Percentiles rank a stretch among this genome's conserved stretches.
Conservation (phyloP, 2,329 filamentous ascomycete genomes). For the Huntiella abstrusa region DNA sequence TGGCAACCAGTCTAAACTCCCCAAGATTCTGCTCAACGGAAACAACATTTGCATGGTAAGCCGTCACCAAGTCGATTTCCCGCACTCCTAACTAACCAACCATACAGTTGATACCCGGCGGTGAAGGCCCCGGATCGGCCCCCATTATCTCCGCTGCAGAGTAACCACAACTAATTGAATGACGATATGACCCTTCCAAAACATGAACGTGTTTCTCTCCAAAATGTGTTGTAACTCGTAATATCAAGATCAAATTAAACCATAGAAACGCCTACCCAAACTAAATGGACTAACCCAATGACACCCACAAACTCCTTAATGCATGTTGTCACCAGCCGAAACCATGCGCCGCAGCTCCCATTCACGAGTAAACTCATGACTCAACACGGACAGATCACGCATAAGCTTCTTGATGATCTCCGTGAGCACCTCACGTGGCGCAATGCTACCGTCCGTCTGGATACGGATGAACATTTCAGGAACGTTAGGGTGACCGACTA, state of each 20-base stretch:
- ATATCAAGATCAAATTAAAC: neutral
- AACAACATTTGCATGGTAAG: constrained; percentile 99
- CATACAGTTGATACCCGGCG: constrained; percentile 53
- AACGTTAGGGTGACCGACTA: constrained; percentile 40
- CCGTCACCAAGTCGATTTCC: constrained; percentile 10
- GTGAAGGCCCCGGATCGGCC: constrained; percentile 42
- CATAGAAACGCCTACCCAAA: neutral
- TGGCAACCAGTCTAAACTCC: constrained; percentile 69
- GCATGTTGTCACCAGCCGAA: constrained; percentile 34
- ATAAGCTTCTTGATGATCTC: constrained; percentile 69
- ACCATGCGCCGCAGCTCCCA: constrained; percentile 79
- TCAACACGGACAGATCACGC: constrained; percentile 58
- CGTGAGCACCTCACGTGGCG: constrained; percentile 75
- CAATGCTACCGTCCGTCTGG: constrained; percentile 75
- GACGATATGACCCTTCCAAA: neutral
- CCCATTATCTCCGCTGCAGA: constrained; percentile 10
- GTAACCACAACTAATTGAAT: constrained; percentile 6
- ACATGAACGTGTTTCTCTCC: neutral
- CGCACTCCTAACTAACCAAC: neutral
- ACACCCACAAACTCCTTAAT: neutral
- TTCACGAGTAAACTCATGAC: constrained; percentile 81
- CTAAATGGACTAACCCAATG: neutral
- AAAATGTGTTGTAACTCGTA: neutral
- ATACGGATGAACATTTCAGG: constrained; percentile 53
- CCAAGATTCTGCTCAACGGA: constrained; percentile 89